Evolutionary conservation across 179 eudicot species (phyloP), one percentile per base, ranked within the genome.

Genomic region (Beta lomatogona): DNA sequence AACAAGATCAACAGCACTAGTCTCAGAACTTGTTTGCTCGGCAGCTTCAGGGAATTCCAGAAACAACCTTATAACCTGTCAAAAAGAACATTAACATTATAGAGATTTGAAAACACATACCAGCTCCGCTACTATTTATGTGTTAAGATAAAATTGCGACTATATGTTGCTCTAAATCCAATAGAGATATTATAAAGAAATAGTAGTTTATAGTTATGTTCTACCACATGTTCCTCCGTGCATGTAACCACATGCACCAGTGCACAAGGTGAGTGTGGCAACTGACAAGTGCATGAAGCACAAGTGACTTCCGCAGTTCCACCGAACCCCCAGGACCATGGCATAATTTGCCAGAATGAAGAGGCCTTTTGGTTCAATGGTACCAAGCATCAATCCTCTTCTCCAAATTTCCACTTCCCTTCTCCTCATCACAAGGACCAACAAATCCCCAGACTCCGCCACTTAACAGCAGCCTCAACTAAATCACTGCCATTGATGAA

Each of bases 51-150:
- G 77, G 86, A 87, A 89, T 66, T 95, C 99, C 80, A 94, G 70
- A 86, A 90, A 93, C 88, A 96, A 82, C 86, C 93, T 92, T 87
- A 96, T 83, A 46, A 93, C 95, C 99, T 96, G 89, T 22, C 16
- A 13, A 70, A 57, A 14, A 59, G 16, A 45, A 21, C 41, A 36
- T 54, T 44, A 63, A 53, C 57, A 71, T 54, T 58, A 36, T 36
- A 44, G 52, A 41, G 46, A 65, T 36, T 25, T 45, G 22, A 80
- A 72, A 19, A 13, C 45, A n/a, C 21, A 57, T 13, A 73, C 67
- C 59, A 55, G 59, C 59, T 11, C 59, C 9, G 41, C 11, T 9
- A 63, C 15, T 28, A 28, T 64, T 13, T 6, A 10, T 9, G 36
- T 12, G 25, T 28, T 22, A 2, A 28, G 4, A 28, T 65, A 19